Evolutionary conservation across 352 stramenopile genomes (phyloP).

Genomic region (Pythium utonaiense): DNA sequence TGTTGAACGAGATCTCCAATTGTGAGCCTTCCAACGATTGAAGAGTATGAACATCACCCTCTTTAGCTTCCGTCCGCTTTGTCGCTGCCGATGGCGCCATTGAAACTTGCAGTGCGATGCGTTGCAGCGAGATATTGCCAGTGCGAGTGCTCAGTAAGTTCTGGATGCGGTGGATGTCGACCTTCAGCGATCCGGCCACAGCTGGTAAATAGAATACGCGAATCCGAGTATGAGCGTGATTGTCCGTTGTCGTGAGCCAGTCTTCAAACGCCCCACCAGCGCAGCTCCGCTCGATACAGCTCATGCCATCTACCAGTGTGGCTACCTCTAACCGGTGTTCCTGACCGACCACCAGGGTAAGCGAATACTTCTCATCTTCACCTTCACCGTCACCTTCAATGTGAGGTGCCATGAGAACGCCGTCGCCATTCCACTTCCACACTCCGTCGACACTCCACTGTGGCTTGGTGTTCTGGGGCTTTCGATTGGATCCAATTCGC

Average conservation of each 20-base stretch:
- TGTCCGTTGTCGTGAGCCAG: slow-evolving; percentile 6
- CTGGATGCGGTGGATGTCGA: background rate
- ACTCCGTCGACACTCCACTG: background rate
- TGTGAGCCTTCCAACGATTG: background rate
- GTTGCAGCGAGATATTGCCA: background rate
- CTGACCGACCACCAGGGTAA: background rate
- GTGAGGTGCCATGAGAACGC: background rate
- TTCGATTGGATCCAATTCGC: background rate
- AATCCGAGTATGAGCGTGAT: background rate
- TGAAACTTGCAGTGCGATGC: background rate
- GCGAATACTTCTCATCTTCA: background rate
- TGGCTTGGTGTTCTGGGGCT: slow-evolving; percentile 3
- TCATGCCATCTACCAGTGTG: background rate
- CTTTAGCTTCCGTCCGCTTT: background rate
- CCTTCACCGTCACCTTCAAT: background rate
- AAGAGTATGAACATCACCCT: background rate
- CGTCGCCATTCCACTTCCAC: slow-evolving; percentile 13
- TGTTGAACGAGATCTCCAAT: background rate
- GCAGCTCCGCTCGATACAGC: background rate
- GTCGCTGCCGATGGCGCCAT: background rate
- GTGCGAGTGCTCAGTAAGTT: background rate
- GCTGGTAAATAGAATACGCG: slow-evolving; percentile 2
- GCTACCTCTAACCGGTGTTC: background rate
- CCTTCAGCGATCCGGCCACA: background rate
- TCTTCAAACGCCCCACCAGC: background rate